Base-by-base conservation (phyloP, 1,139 yeast species). In the Waltiozyma sp. region DNA sequence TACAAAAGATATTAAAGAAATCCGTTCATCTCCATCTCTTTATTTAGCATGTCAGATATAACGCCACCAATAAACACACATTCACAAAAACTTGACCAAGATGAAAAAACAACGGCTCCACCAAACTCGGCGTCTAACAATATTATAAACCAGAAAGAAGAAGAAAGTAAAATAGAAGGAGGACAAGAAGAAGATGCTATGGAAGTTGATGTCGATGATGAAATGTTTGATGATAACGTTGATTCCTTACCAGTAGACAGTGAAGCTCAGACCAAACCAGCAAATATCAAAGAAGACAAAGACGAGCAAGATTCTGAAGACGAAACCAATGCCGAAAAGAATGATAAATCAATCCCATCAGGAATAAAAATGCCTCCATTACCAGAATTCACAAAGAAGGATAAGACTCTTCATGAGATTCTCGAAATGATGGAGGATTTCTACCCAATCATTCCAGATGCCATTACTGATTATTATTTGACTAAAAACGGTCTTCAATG, bases 361-460 rank as follows among this genome's bases (percentile, higher is more conserved):
- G 36, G 36, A 5, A 37, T 36, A 1, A 56, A 41, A 14, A 53
- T 64, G 43, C 76, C 73, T 19, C 84, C 76, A 38, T 64, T 82
- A 14, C 89, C 93, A 0, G 85, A 80, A 46, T 68, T 83, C 45
- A 75, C 88, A 2, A 71, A 91, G 49, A 85, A 86, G 53, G 98
- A 93, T 55, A 88, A 87, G 58, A 81, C 95, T 0, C 66, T 93
- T 39, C 78, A 80, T 52, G 97, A 93, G 54, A 81, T 93, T 33
- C 70, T 93, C 34, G 84, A 82, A 41, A 70, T 88, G 64, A 83
- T 91, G 89, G 95, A 87, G 49, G 95, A 88, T 46, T 88, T 82
- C 61, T 88, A 96, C 2, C 98, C 98, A 1, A 84, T 93, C 37
- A 91, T 93, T 38, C 99, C 99, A 0, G 98, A 93, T 59, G 93